Conservation (phyloP, 768 basidiomycete species). For the Suillus americanus region DNA sequence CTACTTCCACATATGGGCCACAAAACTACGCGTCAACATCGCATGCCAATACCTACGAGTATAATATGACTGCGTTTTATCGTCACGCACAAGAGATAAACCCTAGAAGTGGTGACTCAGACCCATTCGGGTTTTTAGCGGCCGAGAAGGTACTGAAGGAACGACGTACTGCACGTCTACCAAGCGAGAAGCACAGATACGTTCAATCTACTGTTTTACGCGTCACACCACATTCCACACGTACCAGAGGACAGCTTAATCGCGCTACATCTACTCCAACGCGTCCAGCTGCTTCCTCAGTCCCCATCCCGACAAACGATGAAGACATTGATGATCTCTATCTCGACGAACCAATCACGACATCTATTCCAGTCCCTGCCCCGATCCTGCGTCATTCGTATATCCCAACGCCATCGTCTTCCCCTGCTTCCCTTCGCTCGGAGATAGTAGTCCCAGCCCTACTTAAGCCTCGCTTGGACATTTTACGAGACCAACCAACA, state of each 20-base stretch:
- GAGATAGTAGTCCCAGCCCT: not conserved
- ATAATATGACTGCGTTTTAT: constrained; percentile 20
- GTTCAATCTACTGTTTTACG: constrained; percentile 7
- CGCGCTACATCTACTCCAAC: constrained; percentile 19
- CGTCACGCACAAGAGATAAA: constrained; percentile 16
- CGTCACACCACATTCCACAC: constrained; percentile 14
- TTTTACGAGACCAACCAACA: constrained; percentile 3
- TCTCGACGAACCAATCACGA: constrained; percentile 31
- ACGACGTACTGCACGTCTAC: constrained; percentile 29
- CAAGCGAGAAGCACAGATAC: constrained; percentile 12
- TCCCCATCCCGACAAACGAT: constrained; percentile 30
- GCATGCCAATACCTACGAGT: constrained; percentile 15
- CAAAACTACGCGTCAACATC: constrained; percentile 5
- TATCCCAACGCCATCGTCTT: constrained; percentile 1
- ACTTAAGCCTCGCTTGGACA: not conserved
- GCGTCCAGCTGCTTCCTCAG: constrained; percentile 22
- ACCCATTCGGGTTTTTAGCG: constrained; percentile 60
- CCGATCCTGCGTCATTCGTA: constrained; percentile 20
- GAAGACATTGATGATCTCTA: constrained; percentile 37
- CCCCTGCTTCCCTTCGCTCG: not conserved
- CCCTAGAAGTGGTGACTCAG: constrained; percentile 31
- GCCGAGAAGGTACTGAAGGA: constrained; percentile 51
- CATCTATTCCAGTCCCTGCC: constrained; percentile 19
- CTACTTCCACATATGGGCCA: constrained; percentile 17
- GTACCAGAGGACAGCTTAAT: constrained; percentile 4